Percentiles rank a stretch among this genome's conserved stretches.
These are phyloP conservation scores for Boletus rufocinnamomeus DNA, from an alignment of 768 basidiomycete genomes.

Conservation along the genomic window DNA sequence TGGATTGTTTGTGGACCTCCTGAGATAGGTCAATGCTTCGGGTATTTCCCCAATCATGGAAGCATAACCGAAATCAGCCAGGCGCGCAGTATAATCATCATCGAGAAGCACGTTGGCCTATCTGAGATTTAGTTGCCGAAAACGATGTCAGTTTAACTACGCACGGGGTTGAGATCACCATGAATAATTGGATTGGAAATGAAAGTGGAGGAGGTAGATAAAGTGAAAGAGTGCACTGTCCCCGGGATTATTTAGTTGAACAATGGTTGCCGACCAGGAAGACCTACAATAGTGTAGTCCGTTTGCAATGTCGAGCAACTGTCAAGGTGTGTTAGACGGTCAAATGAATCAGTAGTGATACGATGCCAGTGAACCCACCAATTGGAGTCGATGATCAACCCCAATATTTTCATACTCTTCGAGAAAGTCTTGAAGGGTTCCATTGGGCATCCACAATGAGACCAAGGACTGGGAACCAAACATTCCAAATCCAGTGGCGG, in stretches of 20 bases:
- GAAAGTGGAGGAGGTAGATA: not conserved
- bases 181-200: not conserved
- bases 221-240: constrained; percentile 1
- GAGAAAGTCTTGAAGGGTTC: not conserved
- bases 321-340: not conserved
- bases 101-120: too few relatives aligned
- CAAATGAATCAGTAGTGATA: not conserved
- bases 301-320: too few relatives aligned
- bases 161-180: constrained; percentile 3
- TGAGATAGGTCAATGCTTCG: not conserved
- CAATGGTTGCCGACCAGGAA: too few relatives aligned
- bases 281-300: too few relatives aligned
- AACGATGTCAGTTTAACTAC: not conserved
- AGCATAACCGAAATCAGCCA: not conserved
- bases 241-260: not conserved
- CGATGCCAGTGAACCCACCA: not conserved
- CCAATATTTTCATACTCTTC: not conserved
- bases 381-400: not conserved
- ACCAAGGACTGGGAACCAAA: not conserved
- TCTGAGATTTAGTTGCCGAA: not conserved
- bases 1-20: not conserved
- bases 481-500: not conserved
- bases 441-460: constrained; percentile 1
- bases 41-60: constrained; percentile 3
- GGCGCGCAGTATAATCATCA: not conserved